Conservation (phyloP, 495 filamentous ascomycete genomes). For the Penicillium dipodomyicola region DNA sequence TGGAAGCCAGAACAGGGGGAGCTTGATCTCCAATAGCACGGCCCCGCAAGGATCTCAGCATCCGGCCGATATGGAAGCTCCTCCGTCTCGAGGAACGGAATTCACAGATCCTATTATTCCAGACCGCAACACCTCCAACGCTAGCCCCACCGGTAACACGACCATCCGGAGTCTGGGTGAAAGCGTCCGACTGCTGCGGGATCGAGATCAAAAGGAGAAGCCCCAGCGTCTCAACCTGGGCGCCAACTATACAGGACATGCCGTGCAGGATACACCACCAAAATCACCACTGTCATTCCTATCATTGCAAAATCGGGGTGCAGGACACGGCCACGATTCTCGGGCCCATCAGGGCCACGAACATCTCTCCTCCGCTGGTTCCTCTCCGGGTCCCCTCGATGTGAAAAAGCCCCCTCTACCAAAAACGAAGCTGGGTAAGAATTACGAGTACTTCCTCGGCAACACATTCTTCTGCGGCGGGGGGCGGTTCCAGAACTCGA, state of each 20-base stretch:
- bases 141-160: constrained; percentile 67
- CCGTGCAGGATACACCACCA: constrained; percentile 52
- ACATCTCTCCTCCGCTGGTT: constrained; percentile 71
- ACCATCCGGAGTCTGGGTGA: constrained; percentile 65
- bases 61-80: constrained; percentile 56
- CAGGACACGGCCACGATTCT: constrained; percentile 49
- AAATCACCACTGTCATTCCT: constrained; percentile 72
- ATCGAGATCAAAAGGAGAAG: constrained; percentile 48
- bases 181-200: constrained; percentile 70
- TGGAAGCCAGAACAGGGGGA: constrained; percentile 46
- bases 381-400: constrained; percentile 58
- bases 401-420: constrained; percentile 28
- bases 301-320: constrained; percentile 51
- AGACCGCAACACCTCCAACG: constrained; percentile 69
- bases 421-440: constrained; percentile 57
- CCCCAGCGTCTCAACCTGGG: constrained; percentile 56
- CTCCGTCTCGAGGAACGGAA: constrained; percentile 76
- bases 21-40: constrained; percentile 49
- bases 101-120: constrained; percentile 62
- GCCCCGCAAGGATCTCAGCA: constrained; percentile 37
- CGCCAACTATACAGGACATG: constrained; percentile 50
- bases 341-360: constrained; percentile 73
- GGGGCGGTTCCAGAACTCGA: constrained; percentile 83
- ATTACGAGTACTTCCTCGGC: constrained; percentile 88
- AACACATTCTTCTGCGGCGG: constrained; percentile 87